Conservation (phyloP, 805 yeast genomes). For the Kodamaea jinghongensis region DNA sequence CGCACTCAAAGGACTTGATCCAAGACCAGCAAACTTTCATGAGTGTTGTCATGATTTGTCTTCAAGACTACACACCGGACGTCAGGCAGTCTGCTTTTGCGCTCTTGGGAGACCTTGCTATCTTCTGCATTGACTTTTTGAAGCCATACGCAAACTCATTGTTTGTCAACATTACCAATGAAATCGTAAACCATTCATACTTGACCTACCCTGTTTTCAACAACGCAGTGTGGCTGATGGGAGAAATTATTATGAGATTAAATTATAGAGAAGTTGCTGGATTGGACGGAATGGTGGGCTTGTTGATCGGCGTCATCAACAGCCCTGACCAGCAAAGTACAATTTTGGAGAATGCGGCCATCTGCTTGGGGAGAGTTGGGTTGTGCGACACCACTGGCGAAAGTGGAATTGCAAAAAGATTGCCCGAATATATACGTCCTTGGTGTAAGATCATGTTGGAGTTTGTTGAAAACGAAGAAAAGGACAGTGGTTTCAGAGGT, state of each 20-base stretch:
- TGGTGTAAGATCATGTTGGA: conserved; percentile 74
- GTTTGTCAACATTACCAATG: conserved; percentile 65
- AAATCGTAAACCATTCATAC: conserved; percentile 53
- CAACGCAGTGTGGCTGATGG: conserved; percentile 92
- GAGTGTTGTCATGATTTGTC: conserved; percentile 62
- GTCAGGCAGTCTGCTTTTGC: conserved; percentile 95
- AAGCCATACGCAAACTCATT: conserved; percentile 50
- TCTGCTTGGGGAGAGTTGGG: conserved; percentile 86
- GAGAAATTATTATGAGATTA: conserved; percentile 73
- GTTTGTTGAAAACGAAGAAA: conserved; percentile 79
- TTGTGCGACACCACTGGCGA: conserved; percentile 51
- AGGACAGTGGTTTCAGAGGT: conserved; percentile 83
- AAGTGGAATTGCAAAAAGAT: conserved; percentile 50
- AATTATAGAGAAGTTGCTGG: conserved; percentile 49
- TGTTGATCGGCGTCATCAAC: conserved; percentile 59
- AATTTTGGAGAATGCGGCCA: conserved; percentile 82
- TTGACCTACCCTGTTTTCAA: conserved; percentile 65
- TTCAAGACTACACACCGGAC: conserved; percentile 75
- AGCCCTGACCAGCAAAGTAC: conserved; percentile 55
- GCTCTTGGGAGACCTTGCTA: conserved; percentile 84
- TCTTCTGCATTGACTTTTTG: conserved; percentile 46
- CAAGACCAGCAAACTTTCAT: conserved; percentile 43
- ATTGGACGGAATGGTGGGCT: conserved; percentile 49
- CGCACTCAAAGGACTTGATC: conserved; percentile 57
- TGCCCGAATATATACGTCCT: conserved; percentile 53